Percentiles rank a stretch among this genome's conserved stretches.
phyloP scores from a whole-genome alignment of 768 basidiomycete genomes.

The Phanerochaete sordida region DNA sequence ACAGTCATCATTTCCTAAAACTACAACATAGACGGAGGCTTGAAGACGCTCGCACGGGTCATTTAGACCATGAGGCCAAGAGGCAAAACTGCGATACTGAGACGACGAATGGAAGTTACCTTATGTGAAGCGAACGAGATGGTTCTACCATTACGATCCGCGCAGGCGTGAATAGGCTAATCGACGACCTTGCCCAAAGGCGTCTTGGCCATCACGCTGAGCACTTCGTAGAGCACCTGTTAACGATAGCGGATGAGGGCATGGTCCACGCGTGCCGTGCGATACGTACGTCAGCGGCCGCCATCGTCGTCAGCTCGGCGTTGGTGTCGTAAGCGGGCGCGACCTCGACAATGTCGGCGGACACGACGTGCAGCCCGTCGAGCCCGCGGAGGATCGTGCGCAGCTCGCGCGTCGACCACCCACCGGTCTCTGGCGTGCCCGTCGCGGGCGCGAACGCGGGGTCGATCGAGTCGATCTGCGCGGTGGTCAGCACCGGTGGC shows the following conservation, averaged over 20 bases:
- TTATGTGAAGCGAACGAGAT: neutral
- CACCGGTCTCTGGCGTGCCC: constrained; percentile 82
- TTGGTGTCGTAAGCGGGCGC: constrained; percentile 77
- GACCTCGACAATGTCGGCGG: constrained; percentile 82
- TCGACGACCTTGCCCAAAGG: constrained; percentile 54
- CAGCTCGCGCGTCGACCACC: constrained; percentile 81
- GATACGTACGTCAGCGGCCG: constrained; percentile 52
- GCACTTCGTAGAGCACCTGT: constrained; percentile 72
- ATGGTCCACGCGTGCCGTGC: too few species aligned
- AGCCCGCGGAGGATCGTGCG: constrained; percentile 74
- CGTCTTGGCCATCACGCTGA: constrained; percentile 79
- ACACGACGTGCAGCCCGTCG: constrained; percentile 72
- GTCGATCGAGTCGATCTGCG: constrained; percentile 74
- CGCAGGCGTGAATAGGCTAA: neutral
- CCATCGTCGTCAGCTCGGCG: constrained; percentile 61
- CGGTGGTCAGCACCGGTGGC: neutral
- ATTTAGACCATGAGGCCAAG: too few species aligned
- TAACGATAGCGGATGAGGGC: too few species aligned
- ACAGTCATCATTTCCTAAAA: too few species aligned
- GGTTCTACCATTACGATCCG: neutral
- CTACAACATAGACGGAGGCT: too few species aligned
- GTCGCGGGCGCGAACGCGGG: constrained; percentile 82
- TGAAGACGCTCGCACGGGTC: too few species aligned
- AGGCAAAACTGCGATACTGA: too few species aligned
- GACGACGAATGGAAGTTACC: neutral